Percentiles rank a stretch among this genome's conserved stretches.
These are phyloP conservation scores for Diversispora epigaea DNA, from an alignment of 192 early-diverging fungal genomes.

Conservation along the genomic window DNA sequence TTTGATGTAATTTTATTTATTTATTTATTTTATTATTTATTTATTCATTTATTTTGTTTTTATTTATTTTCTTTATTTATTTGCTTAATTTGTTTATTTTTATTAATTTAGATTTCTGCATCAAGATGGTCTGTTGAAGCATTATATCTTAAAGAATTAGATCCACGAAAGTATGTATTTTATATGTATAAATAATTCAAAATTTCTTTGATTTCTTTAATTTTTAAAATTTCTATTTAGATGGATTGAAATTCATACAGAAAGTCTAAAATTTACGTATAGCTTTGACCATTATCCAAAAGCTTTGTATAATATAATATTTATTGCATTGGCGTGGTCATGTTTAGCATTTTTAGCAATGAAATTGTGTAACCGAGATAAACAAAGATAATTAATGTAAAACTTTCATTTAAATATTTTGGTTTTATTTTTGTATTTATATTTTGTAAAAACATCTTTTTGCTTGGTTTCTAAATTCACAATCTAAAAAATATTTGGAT, in stretches of 20 bases:
- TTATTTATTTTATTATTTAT: not conserved
- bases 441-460: too few species aligned
- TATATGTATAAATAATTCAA: not conserved
- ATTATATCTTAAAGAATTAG: slow-evolving; percentile 54
- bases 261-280: slow-evolving; percentile 43
- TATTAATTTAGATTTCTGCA: slow-evolving; percentile 42
- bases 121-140: slow-evolving; percentile 65
- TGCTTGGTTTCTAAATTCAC: too few species aligned
- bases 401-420: too few species aligned
- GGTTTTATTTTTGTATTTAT: too few species aligned
- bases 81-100: not conserved
- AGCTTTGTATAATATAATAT: slow-evolving; percentile 43
- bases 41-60: not conserved
- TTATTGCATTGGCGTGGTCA: slow-evolving; percentile 55
- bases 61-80: not conserved
- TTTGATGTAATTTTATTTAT: slow-evolving; percentile 38
- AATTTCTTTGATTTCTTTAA: not conserved
- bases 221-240: not conserved
- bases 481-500: too few species aligned
- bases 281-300: slow-evolving; percentile 41
- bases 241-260: slow-evolving; percentile 39
- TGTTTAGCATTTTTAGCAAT: slow-evolving; percentile 51
- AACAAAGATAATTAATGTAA: slow-evolving; percentile 64
- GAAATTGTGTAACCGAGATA: slow-evolving; percentile 52
- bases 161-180: slow-evolving; percentile 33